These are phyloP conservation scores for Calophaca sinica DNA, from an alignment of 306 rosid species.

Conservation along the genomic window DNA sequence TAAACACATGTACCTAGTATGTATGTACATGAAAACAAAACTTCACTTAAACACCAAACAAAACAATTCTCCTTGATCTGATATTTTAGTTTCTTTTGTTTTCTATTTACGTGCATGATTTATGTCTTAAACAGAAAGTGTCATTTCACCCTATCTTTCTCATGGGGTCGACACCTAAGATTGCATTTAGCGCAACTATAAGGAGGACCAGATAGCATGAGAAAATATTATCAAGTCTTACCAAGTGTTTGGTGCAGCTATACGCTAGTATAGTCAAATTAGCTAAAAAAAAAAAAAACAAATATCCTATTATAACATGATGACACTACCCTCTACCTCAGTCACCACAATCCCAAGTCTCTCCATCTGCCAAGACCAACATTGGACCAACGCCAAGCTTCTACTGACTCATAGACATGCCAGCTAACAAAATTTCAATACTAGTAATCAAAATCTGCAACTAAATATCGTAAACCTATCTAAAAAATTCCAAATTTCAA, in stretches of 20 bases:
- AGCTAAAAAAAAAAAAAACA: not conserved
- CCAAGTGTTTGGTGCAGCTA: slow-evolving; percentile 26
- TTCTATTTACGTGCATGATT: slow-evolving; percentile 4
- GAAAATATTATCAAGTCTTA: slow-evolving; percentile 14
- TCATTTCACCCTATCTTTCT: not conserved
- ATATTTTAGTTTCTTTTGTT: slow-evolving; percentile 31
- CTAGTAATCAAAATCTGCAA: not conserved
- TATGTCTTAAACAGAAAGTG: slow-evolving; percentile 3
- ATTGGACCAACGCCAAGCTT: not conserved
- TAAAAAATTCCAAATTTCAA: not conserved
- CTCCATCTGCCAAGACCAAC: not conserved
- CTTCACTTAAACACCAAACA: slow-evolving; percentile 5
- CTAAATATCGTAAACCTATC: not conserved
- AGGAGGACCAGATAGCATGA: not conserved
- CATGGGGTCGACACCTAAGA: not conserved
- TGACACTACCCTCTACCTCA: slow-evolving; percentile 2
- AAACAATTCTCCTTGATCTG: not conserved
- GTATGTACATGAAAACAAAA: not conserved
- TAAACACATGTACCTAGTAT: slow-evolving; percentile 7
- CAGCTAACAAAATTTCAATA: not conserved
- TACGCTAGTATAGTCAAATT: not conserved
- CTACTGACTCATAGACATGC: not conserved
- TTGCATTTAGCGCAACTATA: not conserved
- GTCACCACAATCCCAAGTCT: slow-evolving; percentile 7
- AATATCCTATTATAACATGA: not conserved